Conservation (phyloP, 2,329 filamentous ascomycete genomes). For the Hymenoscyphus salicellus region DNA sequence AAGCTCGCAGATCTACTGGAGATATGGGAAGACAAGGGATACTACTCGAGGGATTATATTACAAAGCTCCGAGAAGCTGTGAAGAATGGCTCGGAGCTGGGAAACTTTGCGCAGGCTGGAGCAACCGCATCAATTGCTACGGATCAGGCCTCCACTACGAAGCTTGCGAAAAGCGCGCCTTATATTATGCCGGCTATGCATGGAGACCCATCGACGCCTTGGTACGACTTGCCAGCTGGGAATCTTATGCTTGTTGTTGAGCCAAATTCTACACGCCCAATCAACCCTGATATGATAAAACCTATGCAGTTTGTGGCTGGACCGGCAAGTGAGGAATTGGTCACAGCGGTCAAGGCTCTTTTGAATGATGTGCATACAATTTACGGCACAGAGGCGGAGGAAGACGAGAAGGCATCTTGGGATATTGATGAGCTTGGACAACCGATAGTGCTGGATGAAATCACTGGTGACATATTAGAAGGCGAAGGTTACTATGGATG, state of each 20-base stretch:
- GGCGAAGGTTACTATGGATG: conserved; percentile 85
- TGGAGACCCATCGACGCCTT: conserved; percentile 69
- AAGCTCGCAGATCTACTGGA: conserved; percentile 64
- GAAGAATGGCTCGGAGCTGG: conserved; percentile 40
- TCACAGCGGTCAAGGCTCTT: conserved; percentile 66
- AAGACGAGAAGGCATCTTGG: conserved; percentile 48
- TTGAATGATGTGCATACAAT: conserved; percentile 68
- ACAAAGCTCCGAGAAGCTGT: conserved; percentile 59
- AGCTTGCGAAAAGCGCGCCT: conserved; percentile 58
- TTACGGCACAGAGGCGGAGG: conserved; percentile 52
- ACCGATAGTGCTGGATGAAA: conserved; percentile 59
- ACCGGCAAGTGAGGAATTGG: conserved; percentile 63
- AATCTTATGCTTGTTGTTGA: conserved; percentile 78
- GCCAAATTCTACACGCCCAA: conserved; percentile 70
- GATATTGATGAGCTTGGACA: conserved; percentile 77
- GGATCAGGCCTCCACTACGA: conserved; percentile 42
- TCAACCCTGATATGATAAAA: conserved; percentile 67
- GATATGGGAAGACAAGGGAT: conserved; percentile 67
- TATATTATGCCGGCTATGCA: conserved; percentile 74
- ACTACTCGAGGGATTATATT: conserved; percentile 55
- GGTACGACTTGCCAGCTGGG: conserved; percentile 78
- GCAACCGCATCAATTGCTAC: conserved; percentile 8
- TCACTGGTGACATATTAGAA: conserved; percentile 58
- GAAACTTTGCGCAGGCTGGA: conserved; percentile 30
- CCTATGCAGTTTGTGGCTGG: conserved; percentile 69